Percentiles rank a stretch among this genome's conserved stretches.
phyloP scores from a whole-genome alignment of 2,329 filamentous ascomycete species.

The Aspergillus vadensis region DNA sequence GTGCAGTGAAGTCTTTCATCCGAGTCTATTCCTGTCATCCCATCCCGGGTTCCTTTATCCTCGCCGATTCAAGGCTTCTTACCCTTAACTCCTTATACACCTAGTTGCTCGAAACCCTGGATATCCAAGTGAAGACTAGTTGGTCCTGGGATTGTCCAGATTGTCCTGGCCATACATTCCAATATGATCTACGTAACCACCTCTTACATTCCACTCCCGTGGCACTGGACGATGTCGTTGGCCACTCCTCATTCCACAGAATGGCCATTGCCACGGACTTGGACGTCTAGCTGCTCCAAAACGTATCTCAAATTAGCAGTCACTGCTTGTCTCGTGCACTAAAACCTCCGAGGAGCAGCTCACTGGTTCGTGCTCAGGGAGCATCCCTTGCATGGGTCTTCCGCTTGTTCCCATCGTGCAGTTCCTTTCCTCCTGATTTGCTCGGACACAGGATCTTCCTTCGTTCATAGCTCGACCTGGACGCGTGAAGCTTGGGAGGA shows the following conservation, averaged over 20 bases:
- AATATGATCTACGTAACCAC: conserved; percentile 28
- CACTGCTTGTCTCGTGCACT: conserved; percentile 26
- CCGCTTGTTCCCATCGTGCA: conserved; percentile 34
- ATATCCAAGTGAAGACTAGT: conserved; percentile 20
- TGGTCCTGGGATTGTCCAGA: conserved; percentile 10
- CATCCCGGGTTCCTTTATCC: conserved; percentile 19
- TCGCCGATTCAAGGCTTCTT: conserved; percentile 18
- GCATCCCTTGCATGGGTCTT: conserved; percentile 40
- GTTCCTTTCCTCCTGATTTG: conserved; percentile 42
- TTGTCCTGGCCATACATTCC: conserved; percentile 36
- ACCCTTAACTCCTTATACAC: conserved; percentile 20
- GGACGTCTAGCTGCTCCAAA: conserved; percentile 28
- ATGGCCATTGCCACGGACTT: conserved; percentile 34
- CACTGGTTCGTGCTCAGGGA: conserved; percentile 39
- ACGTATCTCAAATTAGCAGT: conserved; percentile 19
- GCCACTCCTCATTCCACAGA: conserved; percentile 35
- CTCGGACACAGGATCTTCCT: conserved; percentile 31
- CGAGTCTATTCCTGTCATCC: conserved; percentile 24
- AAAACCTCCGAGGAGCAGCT: conserved; percentile 41
- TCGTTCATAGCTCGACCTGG: conserved; percentile 33
- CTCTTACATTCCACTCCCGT: conserved; percentile 34
- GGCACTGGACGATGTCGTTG: conserved; percentile 27
- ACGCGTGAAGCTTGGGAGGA: conserved; percentile 35
- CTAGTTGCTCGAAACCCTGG: conserved; percentile 21
- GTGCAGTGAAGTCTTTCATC: conserved; percentile 27